Evolutionary conservation across 768 basidiomycete species (phyloP), one percentile per base, ranked within the genome.

Genomic region (Filobasidium wieringae): DNA sequence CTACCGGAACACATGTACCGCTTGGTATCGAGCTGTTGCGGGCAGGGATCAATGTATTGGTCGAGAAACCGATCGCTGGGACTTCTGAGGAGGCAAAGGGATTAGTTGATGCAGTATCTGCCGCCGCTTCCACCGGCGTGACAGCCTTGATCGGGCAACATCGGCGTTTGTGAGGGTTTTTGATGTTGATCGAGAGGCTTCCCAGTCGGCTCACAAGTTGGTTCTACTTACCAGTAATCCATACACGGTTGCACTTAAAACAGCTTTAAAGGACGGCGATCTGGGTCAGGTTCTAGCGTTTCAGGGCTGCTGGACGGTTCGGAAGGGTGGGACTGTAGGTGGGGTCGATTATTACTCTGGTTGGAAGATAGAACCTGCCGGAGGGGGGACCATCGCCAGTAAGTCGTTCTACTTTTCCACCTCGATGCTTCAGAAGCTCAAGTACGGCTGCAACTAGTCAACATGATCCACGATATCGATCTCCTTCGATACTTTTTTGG

Each of bases 41-140:
- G 52, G 59, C 58, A 0, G 66, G 66, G 17, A 50, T 64, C 7
- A 43, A 58, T 31, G 39, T 50, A 1, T 51, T 66, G 34, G 62
- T 66, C 9, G 65, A 66, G 58, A 66, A 66, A 53, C 65, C 66
- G 0, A 43, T 67, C 34, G 55, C 64, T 12, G 59, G 55, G 4
- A 32, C 49, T n/a, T 33, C 55, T 12, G 29, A 34, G 22, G 57
- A 49, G 9, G 66, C 57, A 0, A 26, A 36, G 8, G 8, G 3
- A 1, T 57, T 67, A 26, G 45, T 63, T 17, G 58, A 55, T 9
- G 59, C 57, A 2, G 55, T 55, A 34, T n/a, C n/a, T n/a, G n/a
- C n/a, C n/a, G 26, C 14, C 15, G n/a, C 1, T 17, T 49, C 32
- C 11, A 15, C 26, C 0, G 57, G 59, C 3, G 57, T 40, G 27